These are phyloP conservation scores for Mucuna pruriens DNA, from an alignment of 306 rosid genomes.

Conservation along the genomic window DNA sequence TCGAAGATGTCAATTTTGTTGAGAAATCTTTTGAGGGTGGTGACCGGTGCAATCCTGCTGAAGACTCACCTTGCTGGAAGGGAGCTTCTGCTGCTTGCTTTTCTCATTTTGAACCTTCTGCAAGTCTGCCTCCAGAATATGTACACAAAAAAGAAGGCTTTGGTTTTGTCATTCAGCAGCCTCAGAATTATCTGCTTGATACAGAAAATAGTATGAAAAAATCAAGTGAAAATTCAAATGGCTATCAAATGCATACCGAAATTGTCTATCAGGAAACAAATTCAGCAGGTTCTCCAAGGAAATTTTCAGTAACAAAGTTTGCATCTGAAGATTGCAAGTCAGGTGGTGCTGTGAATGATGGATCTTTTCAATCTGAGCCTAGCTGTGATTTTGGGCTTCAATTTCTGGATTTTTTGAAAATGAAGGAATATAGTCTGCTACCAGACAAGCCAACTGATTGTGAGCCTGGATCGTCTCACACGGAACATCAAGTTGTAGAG, in stretches of 20 bases:
- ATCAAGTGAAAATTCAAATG: slow-evolving; percentile 47
- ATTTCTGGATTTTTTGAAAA: slow-evolving; percentile 36
- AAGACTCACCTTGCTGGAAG: slow-evolving; percentile 99
- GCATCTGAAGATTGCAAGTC: slow-evolving; percentile 46
- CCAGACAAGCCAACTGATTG: slow-evolving; percentile 45
- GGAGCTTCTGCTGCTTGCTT: slow-evolving; percentile 62
- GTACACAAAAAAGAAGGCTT: slow-evolving; percentile 43
- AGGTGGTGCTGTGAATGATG: slow-evolving; percentile 45
- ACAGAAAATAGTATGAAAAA: slow-evolving; percentile 41
- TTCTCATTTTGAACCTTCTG: slow-evolving; percentile 58
- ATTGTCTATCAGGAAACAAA: slow-evolving; percentile 48
- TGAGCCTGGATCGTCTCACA: slow-evolving; percentile 42
- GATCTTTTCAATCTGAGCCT: slow-evolving; percentile 42
- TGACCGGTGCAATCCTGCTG: slow-evolving; percentile 72
- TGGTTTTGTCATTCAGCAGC: slow-evolving; percentile 47
- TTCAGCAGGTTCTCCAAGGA: slow-evolving; percentile 45
- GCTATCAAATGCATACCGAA: slow-evolving; percentile 37
- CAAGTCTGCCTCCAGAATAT: slow-evolving; percentile 36
- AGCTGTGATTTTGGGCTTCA: slow-evolving; percentile 45
- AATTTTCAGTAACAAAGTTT: slow-evolving; percentile 42
- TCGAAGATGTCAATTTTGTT: slow-evolving; percentile 49
- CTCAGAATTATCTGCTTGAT: slow-evolving; percentile 40
- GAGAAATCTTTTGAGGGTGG: slow-evolving; percentile 63
- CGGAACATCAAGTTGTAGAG: slow-evolving; percentile 46
- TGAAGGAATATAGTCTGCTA: slow-evolving; percentile 32